Base-by-base conservation (phyloP, 148 eudicot species). In the Pouteria glomerata region DNA sequence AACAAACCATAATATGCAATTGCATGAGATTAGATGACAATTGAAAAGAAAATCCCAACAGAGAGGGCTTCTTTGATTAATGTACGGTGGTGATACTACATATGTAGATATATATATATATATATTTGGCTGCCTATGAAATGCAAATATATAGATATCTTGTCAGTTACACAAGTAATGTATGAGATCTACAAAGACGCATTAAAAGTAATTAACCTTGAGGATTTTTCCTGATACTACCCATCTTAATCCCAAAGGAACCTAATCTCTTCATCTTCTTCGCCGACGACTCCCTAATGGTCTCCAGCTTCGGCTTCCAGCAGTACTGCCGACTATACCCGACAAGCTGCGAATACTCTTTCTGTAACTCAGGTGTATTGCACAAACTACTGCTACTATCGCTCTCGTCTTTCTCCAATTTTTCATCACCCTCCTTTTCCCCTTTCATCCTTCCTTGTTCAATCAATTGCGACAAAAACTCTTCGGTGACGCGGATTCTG, bases 241-340 rank as follows among this genome's bases (percentile, higher is more conserved):
- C n/a, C n/a, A n/a, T 18, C 55, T 14, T 59, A 33, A 59, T 33
- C 33, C 63, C 63, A 19, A 59, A 59, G 2, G 42, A 59, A 31
- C 3, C 23, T 3, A 59, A 1, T 18, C 33, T 59, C 11, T 16
- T 59, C 41, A 6, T 59, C 39, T 59, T 31, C 35, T 31, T 26
- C 13, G 33, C 15, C 23, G 39, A 16, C 6, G 55, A 31, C 56
- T 78, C 81, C 13, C 42, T 34, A 39, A 78, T 78, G n/a, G 63
- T 78, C 48, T 73, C 73, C 6, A 78, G 81, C 69, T 78, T 78
- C 0, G 81, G 81, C 35, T 78, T 73, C 81, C 81, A 77, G 24
- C 76, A 77, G 24, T 21, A n/a, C 47, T 35, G 48, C 6, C 76
- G 44, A 24, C 45, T 34, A 26, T n/a, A 16, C 3, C 63, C 63